Evolutionary conservation across 768 basidiomycete species (phyloP).

Genomic region (Suillus decipiens): DNA sequence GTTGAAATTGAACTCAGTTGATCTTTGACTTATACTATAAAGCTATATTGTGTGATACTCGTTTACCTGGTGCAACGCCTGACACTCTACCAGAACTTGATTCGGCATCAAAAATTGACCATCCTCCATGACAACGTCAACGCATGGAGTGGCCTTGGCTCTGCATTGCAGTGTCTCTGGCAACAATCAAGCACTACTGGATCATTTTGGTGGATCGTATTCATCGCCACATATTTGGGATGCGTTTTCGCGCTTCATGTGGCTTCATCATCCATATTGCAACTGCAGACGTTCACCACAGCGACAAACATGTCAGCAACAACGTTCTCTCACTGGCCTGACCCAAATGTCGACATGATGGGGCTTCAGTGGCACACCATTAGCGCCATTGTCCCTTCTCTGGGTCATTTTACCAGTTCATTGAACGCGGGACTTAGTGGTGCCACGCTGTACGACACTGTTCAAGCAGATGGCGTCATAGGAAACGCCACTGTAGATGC

Average conservation of each 20-base stretch:
- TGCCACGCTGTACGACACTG: slow-evolving; percentile 13
- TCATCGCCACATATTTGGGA: slow-evolving; percentile 9
- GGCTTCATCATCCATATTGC: slow-evolving; percentile 13
- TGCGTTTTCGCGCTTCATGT: slow-evolving; percentile 10
- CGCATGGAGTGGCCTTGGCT: slow-evolving; percentile 12
- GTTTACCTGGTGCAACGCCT: slow-evolving; percentile 18
- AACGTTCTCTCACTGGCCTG: slow-evolving; percentile 4
- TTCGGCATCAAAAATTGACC: slow-evolving; percentile 6
- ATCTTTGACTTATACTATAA: background rate
- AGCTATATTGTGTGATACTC: slow-evolving; percentile 17
- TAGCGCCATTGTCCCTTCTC: slow-evolving; percentile 4
- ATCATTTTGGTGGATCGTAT: slow-evolving; percentile 3
- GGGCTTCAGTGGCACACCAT: slow-evolving; percentile 4
- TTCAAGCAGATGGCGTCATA: slow-evolving; percentile 1
- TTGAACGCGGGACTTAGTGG: slow-evolving; percentile 1
- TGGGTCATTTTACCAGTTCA: slow-evolving; percentile 3
- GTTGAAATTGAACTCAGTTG: background rate
- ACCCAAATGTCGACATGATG: background rate
- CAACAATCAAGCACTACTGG: background rate
- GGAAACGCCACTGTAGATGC: slow-evolving; percentile 14
- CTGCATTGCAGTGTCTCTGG: slow-evolving; percentile 11
- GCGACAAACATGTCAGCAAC: background rate
- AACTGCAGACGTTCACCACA: slow-evolving; percentile 10
- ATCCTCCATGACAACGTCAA: slow-evolving; percentile 8
- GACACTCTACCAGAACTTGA: slow-evolving; percentile 11